These are phyloP conservation scores for Cetradonia linearis DNA, from an alignment of 495 filamentous ascomycete genomes.

Conservation along the genomic window DNA sequence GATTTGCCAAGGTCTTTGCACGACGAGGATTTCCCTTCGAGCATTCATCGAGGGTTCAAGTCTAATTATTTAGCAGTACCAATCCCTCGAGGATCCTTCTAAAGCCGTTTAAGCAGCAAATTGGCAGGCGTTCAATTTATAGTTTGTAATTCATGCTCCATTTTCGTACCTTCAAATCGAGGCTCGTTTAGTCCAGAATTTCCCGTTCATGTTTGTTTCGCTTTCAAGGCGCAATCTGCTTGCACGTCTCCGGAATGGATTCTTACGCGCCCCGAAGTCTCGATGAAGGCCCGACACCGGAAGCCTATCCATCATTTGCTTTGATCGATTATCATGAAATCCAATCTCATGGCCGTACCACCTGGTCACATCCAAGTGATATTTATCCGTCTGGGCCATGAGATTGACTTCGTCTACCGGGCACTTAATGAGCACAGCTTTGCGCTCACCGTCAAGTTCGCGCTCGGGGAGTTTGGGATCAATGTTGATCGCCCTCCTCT, in stretches of 20 bases:
- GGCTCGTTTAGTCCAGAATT: no score
- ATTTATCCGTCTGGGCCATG: neutral
- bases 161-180: neutral
- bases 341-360: neutral
- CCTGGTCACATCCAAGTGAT: neutral
- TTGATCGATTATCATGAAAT: neutral
- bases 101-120: neutral
- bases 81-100: neutral
- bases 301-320: neutral
- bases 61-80: neutral
- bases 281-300: neutral
- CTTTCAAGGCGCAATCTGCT: no score
- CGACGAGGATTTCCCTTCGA: neutral
- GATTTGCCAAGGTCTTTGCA: neutral
- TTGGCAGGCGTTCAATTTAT: neutral
- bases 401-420: neutral
- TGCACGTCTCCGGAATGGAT: neutral
- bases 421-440: neutral
- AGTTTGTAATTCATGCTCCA: neutral
- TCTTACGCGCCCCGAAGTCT: neutral
- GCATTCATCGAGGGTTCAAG: neutral
- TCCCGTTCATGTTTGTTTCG: no score
- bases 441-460: neutral
- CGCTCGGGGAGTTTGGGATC: neutral
- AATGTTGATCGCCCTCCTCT: neutral